Evolutionary conservation across 1,284 basidiomycete species (phyloP), one percentile per base, ranked within the genome.

Genomic region (Afroboletus lepidellus): DNA sequence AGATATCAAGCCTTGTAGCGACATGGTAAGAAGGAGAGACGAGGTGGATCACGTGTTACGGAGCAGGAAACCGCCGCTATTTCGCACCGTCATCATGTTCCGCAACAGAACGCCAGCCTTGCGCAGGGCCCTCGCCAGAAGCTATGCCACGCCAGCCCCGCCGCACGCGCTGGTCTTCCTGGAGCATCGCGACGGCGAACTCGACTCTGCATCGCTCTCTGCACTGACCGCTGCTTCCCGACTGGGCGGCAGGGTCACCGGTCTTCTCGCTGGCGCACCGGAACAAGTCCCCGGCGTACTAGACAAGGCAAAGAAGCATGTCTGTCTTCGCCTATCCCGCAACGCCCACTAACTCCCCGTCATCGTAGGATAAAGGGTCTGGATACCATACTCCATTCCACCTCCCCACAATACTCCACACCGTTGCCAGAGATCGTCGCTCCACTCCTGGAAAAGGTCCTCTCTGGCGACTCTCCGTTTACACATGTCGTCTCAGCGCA

Each of bases 141-240:
- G 73, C 20, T 88, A 87, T 62, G 77, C 85, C 2, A 80, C 83
- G 3, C 66, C 76, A 24, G 55, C 76, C 1, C 74, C 80, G 20
- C 83, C 85, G 0, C 83, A 87, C 68, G 83, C 92, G 0, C 81
- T 98, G 18, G 84, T 98, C 46, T 90, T 92, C 62, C 76, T 98
- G 55, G 96, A 98, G 72, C 93, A 98, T 71, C 84, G 83, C 53
- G 79, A 83, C 48, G 94, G 93, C 43, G 78, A 81, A 59, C 81
- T 98, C 60, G 92, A 94, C 57, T 81, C 92, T 6, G 85, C 84
- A 9, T 89, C 90, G n/a, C 79, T 97, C 52, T 92, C 89, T 30
- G 95, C 96, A 33, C 73, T 98, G 58, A 92, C 92, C 1, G 95
- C 95, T 25, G 95, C 95, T 2, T 76, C 83, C 58, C 79, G 89